These are phyloP conservation scores for Pinus taeda DNA, from an alignment of 75 land plant species.

Conservation along the genomic window DNA sequence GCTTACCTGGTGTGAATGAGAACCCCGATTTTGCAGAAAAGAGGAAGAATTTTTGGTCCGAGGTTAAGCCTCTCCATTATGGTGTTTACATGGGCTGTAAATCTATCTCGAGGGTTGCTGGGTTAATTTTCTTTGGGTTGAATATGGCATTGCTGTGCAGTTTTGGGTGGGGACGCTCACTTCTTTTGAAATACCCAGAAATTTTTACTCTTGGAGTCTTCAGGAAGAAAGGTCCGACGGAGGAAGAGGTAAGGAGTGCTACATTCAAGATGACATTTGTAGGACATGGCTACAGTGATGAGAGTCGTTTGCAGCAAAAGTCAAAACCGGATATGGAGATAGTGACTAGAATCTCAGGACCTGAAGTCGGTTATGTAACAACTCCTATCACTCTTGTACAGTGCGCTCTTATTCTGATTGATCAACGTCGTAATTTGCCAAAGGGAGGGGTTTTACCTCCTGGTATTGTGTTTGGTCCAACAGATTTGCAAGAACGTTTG, in stretches of 20 bases:
- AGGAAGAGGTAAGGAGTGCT: slow-evolving; percentile 76
- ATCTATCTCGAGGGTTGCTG: slow-evolving; percentile 41
- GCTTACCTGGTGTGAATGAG: slow-evolving; percentile 59
- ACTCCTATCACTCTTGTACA: slow-evolving; percentile 90
- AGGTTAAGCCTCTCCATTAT: slow-evolving; percentile 82
- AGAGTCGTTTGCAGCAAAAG: slow-evolving; percentile 19
- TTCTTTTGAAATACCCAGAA: slow-evolving; percentile 79
- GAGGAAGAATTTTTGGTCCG: slow-evolving; percentile 50
- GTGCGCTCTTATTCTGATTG: slow-evolving; percentile 75
- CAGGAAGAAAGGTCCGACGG: slow-evolving; percentile 75
- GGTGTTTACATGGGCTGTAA: slow-evolving; percentile 71
- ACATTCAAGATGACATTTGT: slow-evolving; percentile 87
- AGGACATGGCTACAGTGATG: slow-evolving; percentile 79
- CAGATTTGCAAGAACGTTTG: slow-evolving; percentile 74
- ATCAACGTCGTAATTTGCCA: slow-evolving; percentile 57
- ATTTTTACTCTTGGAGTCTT: slow-evolving; percentile 75
- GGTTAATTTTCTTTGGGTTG: slow-evolving; percentile 43
- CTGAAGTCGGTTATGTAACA: slow-evolving; percentile 87
- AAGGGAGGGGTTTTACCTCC: slow-evolving; percentile 91
- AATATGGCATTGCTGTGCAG: slow-evolving; percentile 41
- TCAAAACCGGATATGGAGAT: slow-evolving; percentile 66
- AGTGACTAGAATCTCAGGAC: slow-evolving; percentile 84
- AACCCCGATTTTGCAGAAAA: slow-evolving; percentile 33
- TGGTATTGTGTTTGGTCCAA: slow-evolving; percentile 83
- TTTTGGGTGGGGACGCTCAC: slow-evolving; percentile 60